Percentiles rank a stretch among this genome's conserved stretches.
phyloP scores from a whole-genome alignment of 1,284 basidiomycete genomes.

The Ceratobasidium sp. region DNA sequence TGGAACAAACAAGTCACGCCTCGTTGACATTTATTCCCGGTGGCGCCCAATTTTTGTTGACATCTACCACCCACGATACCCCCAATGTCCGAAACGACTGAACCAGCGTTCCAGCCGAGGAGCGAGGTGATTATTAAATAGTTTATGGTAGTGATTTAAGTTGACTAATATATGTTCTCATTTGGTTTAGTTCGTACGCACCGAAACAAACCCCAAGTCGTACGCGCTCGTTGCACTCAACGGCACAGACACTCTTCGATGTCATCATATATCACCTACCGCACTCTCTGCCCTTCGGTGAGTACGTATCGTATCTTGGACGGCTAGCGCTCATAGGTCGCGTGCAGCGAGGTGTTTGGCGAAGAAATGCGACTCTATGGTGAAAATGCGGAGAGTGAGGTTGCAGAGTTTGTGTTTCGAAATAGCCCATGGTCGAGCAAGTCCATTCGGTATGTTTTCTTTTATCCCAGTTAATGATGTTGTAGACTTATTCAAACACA shows the following conservation, averaged over 20 bases:
- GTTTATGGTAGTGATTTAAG: no score
- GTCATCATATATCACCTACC: constrained; percentile 20
- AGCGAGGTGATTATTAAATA: constrained; percentile 24
- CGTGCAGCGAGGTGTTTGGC: constrained; percentile 27
- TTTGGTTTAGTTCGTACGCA: constrained; percentile 28
- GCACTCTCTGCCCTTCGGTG: constrained; percentile 29
- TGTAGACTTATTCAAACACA: no score
- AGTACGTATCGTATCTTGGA: background rate
- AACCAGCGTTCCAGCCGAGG: constrained; percentile 26
- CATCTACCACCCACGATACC: background rate
- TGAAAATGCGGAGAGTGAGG: constrained; percentile 15
- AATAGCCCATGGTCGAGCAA: constrained; percentile 34
- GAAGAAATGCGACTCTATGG: constrained; percentile 34
- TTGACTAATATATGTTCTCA: background rate
- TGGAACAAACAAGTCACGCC: constrained; percentile 42
- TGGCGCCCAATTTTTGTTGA: background rate
- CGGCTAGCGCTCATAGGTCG: background rate
- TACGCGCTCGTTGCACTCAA: constrained; percentile 43
- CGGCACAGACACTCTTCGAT: constrained; percentile 35
- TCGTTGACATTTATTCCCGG: constrained; percentile 12
- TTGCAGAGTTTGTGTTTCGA: constrained; percentile 38
- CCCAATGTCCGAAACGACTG: constrained; percentile 7
- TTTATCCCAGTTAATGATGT: background rate
- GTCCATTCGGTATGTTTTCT: constrained; percentile 20
- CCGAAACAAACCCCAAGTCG: constrained; percentile 16